phyloP scores from a whole-genome alignment of 768 basidiomycete genomes.

The Mycena albidolilacea region DNA sequence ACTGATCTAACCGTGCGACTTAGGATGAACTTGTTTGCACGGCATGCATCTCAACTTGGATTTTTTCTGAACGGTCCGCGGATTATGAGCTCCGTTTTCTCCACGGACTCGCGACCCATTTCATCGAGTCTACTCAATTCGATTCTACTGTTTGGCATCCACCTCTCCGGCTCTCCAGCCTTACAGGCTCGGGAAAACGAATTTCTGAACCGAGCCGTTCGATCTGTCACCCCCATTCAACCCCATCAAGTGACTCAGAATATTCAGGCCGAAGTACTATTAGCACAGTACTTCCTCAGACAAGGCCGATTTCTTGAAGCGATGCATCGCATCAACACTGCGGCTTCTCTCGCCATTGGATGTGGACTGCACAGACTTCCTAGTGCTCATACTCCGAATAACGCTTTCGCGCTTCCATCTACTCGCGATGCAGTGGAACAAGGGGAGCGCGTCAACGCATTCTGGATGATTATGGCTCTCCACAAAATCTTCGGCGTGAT shows the following conservation, averaged over 20 bases:
- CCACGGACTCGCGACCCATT: conserved; percentile 40
- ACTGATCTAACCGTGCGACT: not conserved
- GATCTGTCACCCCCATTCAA: conserved; percentile 41
- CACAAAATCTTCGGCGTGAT: conserved; percentile 52
- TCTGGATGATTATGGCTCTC: conserved; percentile 54
- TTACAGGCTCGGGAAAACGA: conserved; percentile 44
- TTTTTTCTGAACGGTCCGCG: conserved; percentile 62
- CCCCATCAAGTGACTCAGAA: conserved; percentile 53
- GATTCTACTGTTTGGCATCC: conserved; percentile 51
- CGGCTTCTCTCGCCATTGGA: conserved; percentile 40
- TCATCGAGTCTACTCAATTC: conserved; percentile 46
- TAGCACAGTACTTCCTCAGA: conserved; percentile 46
- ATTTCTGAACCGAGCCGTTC: conserved; percentile 51
- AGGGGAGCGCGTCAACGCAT: conserved; percentile 55
- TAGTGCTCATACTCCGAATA: conserved; percentile 3
- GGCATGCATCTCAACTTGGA: conserved; percentile 58
- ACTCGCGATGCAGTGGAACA: conserved; percentile 51
- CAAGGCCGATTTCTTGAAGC: conserved; percentile 38
- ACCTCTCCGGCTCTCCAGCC: conserved; percentile 44
- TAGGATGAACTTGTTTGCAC: conserved; percentile 58
- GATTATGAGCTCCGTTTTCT: conserved; percentile 48
- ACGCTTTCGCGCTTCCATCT: conserved; percentile 31
- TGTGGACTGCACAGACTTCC: conserved; percentile 36
- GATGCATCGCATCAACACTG: conserved; percentile 41
- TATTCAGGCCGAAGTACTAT: conserved; percentile 60